Evolutionary conservation across 2,329 filamentous ascomycete species (phyloP).

Genomic region (Emericellopsis atlantica): DNA sequence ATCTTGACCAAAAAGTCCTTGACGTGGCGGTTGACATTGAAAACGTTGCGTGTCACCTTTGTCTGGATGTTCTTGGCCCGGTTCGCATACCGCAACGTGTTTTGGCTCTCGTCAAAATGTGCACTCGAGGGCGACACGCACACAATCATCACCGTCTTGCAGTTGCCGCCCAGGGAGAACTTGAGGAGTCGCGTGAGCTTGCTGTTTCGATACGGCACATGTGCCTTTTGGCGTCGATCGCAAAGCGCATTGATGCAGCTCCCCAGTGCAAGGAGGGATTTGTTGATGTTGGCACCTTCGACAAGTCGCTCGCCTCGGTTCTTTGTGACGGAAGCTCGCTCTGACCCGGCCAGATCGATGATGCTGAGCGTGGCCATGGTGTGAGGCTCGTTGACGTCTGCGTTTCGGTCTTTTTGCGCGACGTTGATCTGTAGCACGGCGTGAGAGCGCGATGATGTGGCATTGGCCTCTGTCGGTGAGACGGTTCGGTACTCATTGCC

Average conservation of each 20-base stretch:
- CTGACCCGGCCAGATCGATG: constrained; percentile 92
- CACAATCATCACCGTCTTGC: constrained; percentile 99
- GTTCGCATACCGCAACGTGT: constrained; percentile 94
- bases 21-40: constrained; percentile 97
- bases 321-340: constrained; percentile 91
- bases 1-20: constrained; percentile 99
- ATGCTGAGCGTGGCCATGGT: constrained; percentile 98
- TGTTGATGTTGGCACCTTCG: constrained; percentile 98
- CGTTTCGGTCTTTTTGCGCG: constrained; percentile 86
- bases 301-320: constrained; percentile 84
- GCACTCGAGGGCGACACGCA: constrained; percentile 93
- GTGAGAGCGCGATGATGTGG: constrained; percentile 92
- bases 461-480: constrained; percentile 93
- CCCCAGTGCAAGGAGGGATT: constrained; percentile 84
- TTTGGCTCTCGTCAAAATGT: constrained; percentile 97
- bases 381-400: constrained; percentile 83
- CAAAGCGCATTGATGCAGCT: constrained; percentile 98
- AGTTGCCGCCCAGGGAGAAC: constrained; percentile 94
- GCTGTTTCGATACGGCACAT: constrained; percentile 95
- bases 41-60: constrained; percentile 97
- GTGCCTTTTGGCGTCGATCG: constrained; percentile 80
- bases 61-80: constrained; percentile 99
- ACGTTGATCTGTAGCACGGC: constrained; percentile 96
- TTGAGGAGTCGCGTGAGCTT: constrained; percentile 93
- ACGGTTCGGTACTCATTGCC: constrained; percentile 93